Evolutionary conservation across 805 yeast genomes (phyloP).

Genomic region (Nakazawaea pomicola): DNA sequence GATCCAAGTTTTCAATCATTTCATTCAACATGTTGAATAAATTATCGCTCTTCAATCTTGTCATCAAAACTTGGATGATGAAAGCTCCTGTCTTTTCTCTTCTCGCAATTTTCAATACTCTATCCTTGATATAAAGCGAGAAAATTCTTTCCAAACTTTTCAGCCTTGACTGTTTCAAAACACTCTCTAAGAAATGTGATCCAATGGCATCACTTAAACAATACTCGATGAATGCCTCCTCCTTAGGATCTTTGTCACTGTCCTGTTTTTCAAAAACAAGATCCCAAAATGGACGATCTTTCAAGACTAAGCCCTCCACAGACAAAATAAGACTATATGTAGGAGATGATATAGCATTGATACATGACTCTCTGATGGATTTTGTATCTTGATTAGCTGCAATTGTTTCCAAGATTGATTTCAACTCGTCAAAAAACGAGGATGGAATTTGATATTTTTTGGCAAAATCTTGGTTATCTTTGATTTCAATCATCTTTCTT

Average conservation of each 20-base stretch:
- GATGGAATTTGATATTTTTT: slow-evolving; percentile 65
- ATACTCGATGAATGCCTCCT: slow-evolving; percentile 79
- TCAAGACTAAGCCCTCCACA: slow-evolving; percentile 76
- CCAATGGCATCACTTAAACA: slow-evolving; percentile 87
- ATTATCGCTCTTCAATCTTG: slow-evolving; percentile 55
- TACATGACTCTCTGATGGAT: slow-evolving; percentile 63
- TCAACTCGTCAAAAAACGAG: slow-evolving; percentile 53
- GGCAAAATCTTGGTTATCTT: slow-evolving; percentile 69
- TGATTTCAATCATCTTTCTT: slow-evolving; percentile 86
- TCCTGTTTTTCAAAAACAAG: slow-evolving; percentile 47
- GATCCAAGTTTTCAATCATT: slow-evolving; percentile 61
- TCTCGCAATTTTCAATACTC: slow-evolving; percentile 67
- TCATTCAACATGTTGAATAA: slow-evolving; percentile 51
- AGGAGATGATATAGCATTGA: slow-evolving; percentile 82
- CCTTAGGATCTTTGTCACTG: slow-evolving; percentile 50
- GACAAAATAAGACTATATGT: slow-evolving; percentile 74
- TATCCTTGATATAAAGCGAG: slow-evolving; percentile 63
- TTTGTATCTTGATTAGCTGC: slow-evolving; percentile 34
- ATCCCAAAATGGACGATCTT: slow-evolving; percentile 68
- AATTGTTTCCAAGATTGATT: slow-evolving; percentile 40
- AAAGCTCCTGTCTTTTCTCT: slow-evolving; percentile 83
- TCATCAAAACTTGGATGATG: slow-evolving; percentile 67
- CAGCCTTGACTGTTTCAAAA: slow-evolving; percentile 58
- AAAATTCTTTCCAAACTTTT: slow-evolving; percentile 70
- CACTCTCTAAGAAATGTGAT: slow-evolving; percentile 80